Conservation (phyloP, 2,329 filamentous ascomycete species). For the Aspergillus novofumigatus region DNA sequence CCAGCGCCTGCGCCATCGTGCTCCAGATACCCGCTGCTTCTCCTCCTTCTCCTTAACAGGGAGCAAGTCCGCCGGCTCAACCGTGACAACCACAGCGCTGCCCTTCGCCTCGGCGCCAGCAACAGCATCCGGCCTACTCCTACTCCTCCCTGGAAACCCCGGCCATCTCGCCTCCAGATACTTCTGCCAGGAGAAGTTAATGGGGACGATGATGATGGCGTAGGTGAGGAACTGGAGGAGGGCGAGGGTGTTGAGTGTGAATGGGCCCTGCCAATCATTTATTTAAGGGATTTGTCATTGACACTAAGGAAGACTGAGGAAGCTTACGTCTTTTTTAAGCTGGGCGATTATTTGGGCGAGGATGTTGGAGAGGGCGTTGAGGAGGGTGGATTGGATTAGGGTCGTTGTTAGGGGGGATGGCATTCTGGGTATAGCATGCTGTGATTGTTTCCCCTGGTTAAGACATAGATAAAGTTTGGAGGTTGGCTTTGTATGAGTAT, state of each 20-base stretch:
- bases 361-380: slow-evolving; percentile 37
- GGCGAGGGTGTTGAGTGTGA: slow-evolving; percentile 61
- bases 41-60: slow-evolving; percentile 48
- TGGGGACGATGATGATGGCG: slow-evolving; percentile 68
- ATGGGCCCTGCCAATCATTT: slow-evolving; percentile 45
- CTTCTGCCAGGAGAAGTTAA: slow-evolving; percentile 83
- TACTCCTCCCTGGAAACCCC: slow-evolving; percentile 45
- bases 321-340: slow-evolving; percentile 29
- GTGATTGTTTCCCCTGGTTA: too few relatives aligned
- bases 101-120: neutral
- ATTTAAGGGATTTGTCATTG: neutral
- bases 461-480: too few relatives aligned
- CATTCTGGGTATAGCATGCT: too few relatives aligned
- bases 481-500: too few relatives aligned
- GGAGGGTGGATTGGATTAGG: slow-evolving; percentile 33
- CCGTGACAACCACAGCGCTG: neutral
- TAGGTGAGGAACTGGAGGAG: slow-evolving; percentile 75
- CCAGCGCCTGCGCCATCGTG: neutral
- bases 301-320: too few relatives aligned
- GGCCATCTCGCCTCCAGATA: slow-evolving; percentile 73
- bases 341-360: slow-evolving; percentile 38
- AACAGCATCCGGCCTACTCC: neutral
- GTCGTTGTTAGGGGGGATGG: slow-evolving; percentile 28
- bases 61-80: neutral
- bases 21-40: slow-evolving; percentile 61